Evolutionary conservation across 2,329 filamentous ascomycete genomes (phyloP).

Genomic region (Ophiocordyceps unilateralis): DNA sequence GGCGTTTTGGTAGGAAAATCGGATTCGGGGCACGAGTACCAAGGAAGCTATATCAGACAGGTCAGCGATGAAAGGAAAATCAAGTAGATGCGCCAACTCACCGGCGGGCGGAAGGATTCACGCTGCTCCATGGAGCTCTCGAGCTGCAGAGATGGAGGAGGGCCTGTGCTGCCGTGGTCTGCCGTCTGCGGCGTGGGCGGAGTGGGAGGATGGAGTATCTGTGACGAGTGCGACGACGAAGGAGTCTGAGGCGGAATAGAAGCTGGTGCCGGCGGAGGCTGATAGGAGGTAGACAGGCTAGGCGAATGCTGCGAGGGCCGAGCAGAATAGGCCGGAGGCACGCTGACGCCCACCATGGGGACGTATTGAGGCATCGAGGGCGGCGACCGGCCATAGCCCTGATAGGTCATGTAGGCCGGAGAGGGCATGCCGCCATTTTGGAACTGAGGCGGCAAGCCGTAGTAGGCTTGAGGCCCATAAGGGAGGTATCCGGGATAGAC

Average conservation of each 20-base stretch:
- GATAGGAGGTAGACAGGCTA: conserved; percentile 38
- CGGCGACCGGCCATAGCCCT: conserved; percentile 29
- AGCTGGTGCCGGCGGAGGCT: conserved; percentile 28
- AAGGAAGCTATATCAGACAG: conserved; percentile 30
- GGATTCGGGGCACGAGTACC: conserved; percentile 33
- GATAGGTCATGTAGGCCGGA: conserved; percentile 30
- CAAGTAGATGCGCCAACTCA: conserved; percentile 17
- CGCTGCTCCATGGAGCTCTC: conserved; percentile 5
- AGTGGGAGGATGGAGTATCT: conserved; percentile 24
- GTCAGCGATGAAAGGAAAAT: conserved; percentile 2
- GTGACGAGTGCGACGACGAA: conserved; percentile 32
- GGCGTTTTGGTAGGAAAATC: conserved; percentile 27
- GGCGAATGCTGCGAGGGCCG: conserved; percentile 33
- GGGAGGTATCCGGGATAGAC: conserved; percentile 35
- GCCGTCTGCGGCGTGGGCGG: conserved; percentile 26
- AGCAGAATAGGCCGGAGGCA: conserved; percentile 26
- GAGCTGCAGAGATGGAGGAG: neutral
- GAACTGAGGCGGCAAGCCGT: conserved; percentile 42
- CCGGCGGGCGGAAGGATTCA: conserved; percentile 29
- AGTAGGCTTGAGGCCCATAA: conserved; percentile 28
- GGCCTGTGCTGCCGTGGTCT: conserved; percentile 7
- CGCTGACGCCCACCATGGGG: conserved; percentile 29
- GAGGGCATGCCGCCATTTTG: conserved; percentile 31
- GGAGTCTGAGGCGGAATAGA: conserved; percentile 31
- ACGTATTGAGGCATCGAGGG: conserved; percentile 37